Evolutionary conservation across 2,329 filamentous ascomycete genomes (phyloP), one percentile per base, ranked within the genome.

Genomic region (Alternaria brassicicola): DNA sequence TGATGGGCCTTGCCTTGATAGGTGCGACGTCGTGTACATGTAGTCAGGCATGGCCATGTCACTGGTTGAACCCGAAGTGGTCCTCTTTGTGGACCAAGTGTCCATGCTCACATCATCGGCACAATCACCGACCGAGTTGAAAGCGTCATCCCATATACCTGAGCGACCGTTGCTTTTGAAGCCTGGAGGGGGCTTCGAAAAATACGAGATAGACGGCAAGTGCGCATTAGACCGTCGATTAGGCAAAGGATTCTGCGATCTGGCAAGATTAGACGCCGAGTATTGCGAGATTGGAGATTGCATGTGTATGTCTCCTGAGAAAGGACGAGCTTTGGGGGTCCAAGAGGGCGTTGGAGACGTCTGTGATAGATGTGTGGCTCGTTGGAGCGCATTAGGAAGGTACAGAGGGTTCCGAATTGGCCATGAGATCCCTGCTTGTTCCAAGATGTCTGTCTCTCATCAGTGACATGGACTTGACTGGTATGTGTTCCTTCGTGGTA

Each of bases 381-480:
- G 50, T 39, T 62, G 46, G 38, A 57, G 50, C 17, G 46, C 42
- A 48, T 54, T 62, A 19, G 64, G 60, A 3, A 71, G 60, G 48
- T 72, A 73, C 8, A 77, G 62, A 2, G 74, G 74, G 23, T 76
- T 75, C 9, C 60, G 62, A 31, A 77, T 93, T 7, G 92, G 92
- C 90, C 91, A 96, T 2, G 91, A 90, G 69, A 96, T 92, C 3
- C 84, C 85, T 2, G 87, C 88, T 59, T 80, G 82, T 75, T 95
- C 90, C 28, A 96, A 83, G 23, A 93, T 81, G 39, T 90, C 92
- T 92, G 64, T 15, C 6, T 19, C 59, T 76, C 67, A 47, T 66
- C 19, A 63, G 59, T 7, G 31, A 21, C 19, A 3, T 4, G 23
- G 28, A 36, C 26, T 9, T 33, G 35, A 31, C 1, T 9, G 12